These are phyloP conservation scores for Porodaedalea pini DNA, from an alignment of 1,284 basidiomycete species.

Conservation along the genomic window DNA sequence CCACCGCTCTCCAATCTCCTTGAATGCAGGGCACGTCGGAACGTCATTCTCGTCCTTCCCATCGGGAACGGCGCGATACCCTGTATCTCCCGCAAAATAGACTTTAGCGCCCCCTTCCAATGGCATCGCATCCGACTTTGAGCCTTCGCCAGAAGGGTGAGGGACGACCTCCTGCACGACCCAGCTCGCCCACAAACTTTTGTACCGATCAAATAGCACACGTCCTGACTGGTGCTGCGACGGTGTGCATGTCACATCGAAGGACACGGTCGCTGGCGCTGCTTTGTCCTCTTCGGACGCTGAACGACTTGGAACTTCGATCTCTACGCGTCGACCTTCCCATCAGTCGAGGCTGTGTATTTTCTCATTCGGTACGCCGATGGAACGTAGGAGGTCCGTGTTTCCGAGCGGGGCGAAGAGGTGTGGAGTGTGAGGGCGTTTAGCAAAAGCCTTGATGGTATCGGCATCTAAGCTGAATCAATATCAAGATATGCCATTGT, in stretches of 20 bases:
- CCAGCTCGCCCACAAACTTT: conserved; percentile 27
- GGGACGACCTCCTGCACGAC: conserved; percentile 22
- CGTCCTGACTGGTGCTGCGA: conserved; percentile 49
- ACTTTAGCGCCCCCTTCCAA: conserved; percentile 35
- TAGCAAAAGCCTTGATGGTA: conserved; percentile 45
- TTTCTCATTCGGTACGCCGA: conserved; percentile 38
- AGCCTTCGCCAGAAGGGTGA: conserved; percentile 17
- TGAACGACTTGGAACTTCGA: conserved; percentile 22
- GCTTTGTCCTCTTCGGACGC: not conserved
- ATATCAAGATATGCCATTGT: conserved; percentile 6
- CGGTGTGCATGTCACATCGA: conserved; percentile 43
- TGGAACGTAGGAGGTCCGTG: conserved; percentile 41
- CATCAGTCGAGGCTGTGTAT: conserved; percentile 72
- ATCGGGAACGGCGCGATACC: conserved; percentile 45
- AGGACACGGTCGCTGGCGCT: not conserved
- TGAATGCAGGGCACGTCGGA: conserved; percentile 65
- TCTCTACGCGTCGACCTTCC: conserved; percentile 45
- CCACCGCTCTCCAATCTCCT: conserved; percentile 58
- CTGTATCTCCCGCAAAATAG: conserved; percentile 73
- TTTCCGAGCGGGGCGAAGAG: conserved; percentile 67
- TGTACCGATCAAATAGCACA: conserved; percentile 22
- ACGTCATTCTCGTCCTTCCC: conserved; percentile 49
- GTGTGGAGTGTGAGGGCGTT: conserved; percentile 39
- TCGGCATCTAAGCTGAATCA: conserved; percentile 47
- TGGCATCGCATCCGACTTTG: conserved; percentile 11